phyloP scores from a whole-genome alignment of 495 filamentous ascomycete genomes.

The Massariosphaeria phaeospora region DNA sequence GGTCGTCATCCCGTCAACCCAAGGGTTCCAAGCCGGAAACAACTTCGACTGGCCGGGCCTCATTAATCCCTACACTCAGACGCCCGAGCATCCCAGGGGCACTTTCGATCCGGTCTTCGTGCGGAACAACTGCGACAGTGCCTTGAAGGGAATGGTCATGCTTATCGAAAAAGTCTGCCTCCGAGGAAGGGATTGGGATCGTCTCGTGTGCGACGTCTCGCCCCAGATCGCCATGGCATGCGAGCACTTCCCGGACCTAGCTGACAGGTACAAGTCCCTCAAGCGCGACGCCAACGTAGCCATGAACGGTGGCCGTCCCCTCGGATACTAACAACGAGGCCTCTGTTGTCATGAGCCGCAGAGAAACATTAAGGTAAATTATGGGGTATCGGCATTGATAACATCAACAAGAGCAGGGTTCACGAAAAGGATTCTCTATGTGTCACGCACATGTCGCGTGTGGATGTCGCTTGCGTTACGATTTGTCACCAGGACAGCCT shows the following conservation, averaged over 20 bases:
- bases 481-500: too few species aligned
- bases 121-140: not conserved
- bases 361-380: too few species aligned
- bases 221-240: not conserved
- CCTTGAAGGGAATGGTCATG: not conserved
- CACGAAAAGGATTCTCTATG: too few species aligned
- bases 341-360: too few species aligned
- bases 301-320: not conserved
- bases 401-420: too few species aligned
- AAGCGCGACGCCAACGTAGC: not conserved
- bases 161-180: not conserved
- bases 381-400: too few species aligned
- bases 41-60: constrained; percentile 1
- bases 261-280: not conserved
- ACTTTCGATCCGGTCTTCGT: not conserved
- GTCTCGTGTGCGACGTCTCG: not conserved
- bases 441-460: too few species aligned
- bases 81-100: constrained; percentile 1
- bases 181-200: not conserved
- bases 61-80: constrained; percentile 3
- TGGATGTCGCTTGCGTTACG: too few species aligned
- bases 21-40: not conserved
- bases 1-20: not conserved
- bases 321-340: not conserved
- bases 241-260: not conserved